Evolutionary conservation across 2,329 filamentous ascomycete genomes (phyloP).

Genomic region (Bipolaris bicolor): DNA sequence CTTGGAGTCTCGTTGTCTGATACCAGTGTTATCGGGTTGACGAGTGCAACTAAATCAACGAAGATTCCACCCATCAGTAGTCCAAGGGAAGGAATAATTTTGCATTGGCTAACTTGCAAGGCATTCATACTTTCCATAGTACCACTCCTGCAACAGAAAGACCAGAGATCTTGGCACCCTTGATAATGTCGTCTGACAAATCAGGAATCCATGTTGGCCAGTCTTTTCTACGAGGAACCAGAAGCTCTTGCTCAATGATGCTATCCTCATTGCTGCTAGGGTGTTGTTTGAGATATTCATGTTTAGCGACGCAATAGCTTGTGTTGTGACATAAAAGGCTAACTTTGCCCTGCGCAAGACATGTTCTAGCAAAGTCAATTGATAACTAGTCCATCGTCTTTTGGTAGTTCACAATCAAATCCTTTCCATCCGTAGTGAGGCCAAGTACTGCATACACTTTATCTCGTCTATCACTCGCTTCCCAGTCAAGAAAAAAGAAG

Average conservation of each 20-base stretch:
- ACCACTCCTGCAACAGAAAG: neutral
- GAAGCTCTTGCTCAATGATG: neutral
- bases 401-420: neutral
- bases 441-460: neutral
- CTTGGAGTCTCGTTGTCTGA: neutral
- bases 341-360: neutral
- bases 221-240: neutral
- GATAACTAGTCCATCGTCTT: neutral
- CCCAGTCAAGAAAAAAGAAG: neutral
- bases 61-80: neutral
- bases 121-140: neutral
- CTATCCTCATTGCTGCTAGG: neutral
- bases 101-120: neutral
- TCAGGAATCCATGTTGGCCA: neutral
- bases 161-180: neutral
- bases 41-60: neutral
- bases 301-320: neutral
- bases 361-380: neutral
- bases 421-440: neutral
- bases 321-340: neutral
- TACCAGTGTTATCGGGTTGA: neutral
- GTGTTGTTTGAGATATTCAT: neutral
- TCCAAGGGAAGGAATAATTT: neutral
- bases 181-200: neutral
- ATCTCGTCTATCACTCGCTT: neutral